Evolutionary conservation across 495 filamentous ascomycete species (phyloP).

Genomic region (Clavariopsis aquatica): DNA sequence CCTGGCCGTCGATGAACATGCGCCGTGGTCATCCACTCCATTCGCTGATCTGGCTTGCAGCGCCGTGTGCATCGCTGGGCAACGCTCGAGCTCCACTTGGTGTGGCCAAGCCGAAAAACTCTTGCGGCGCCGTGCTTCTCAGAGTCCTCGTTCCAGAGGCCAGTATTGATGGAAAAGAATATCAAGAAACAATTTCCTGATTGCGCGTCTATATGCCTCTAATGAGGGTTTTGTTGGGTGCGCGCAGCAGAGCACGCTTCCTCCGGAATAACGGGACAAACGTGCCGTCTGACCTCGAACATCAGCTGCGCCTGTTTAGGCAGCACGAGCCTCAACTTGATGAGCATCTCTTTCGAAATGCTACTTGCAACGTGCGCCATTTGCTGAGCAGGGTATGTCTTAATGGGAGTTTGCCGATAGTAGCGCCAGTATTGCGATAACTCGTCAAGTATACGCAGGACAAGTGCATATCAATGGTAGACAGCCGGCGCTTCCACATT

Average conservation of each 20-base stretch:
- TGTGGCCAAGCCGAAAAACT: slow-evolving; percentile 11
- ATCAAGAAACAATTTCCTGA: slow-evolving; percentile 11
- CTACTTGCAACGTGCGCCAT: slow-evolving; percentile 19
- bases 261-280: slow-evolving; percentile 20
- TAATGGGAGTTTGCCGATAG: slow-evolving; percentile 7
- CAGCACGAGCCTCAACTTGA: slow-evolving; percentile 2
- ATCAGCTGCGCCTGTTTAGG: slow-evolving; percentile 10
- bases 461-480: slow-evolving; percentile 10
- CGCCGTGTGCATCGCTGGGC: neutral
- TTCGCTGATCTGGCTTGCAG: slow-evolving; percentile 1
- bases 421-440: slow-evolving; percentile 11
- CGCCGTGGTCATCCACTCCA: slow-evolving; percentile 24
- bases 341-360: neutral
- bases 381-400: slow-evolving; percentile 17
- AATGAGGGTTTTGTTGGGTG: slow-evolving; percentile 9
- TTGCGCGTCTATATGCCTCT: slow-evolving; percentile 18
- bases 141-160: neutral
- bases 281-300: slow-evolving; percentile 26
- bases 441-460: slow-evolving; percentile 1
- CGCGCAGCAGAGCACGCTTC: slow-evolving; percentile 5
- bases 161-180: slow-evolving; percentile 6
- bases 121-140: neutral
- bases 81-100: slow-evolving; percentile 19
- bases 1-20: slow-evolving; percentile 6
- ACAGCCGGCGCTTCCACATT: slow-evolving; percentile 20